Conservation (phyloP, 352 stramenopile genomes). For the Aphanomyces euteiches region DNA sequence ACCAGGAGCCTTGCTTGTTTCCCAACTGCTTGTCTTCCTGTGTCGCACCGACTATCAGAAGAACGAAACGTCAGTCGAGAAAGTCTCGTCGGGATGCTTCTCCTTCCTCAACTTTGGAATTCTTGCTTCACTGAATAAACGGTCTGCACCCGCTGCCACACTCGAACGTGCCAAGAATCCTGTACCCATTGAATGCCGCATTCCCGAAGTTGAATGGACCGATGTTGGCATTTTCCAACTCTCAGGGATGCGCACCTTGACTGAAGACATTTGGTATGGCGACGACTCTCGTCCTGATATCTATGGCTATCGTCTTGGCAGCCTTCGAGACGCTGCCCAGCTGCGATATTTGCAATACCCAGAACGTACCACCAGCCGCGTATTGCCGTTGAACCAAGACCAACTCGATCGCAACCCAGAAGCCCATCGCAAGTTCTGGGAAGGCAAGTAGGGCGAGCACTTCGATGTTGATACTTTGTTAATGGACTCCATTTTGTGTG, state of each 20-base stretch:
- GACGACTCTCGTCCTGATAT: not conserved
- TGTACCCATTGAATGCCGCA: slow-evolving; percentile 18
- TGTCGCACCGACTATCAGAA: slow-evolving; percentile 23
- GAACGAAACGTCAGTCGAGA: slow-evolving; percentile 10
- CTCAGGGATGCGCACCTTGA: slow-evolving; percentile 7
- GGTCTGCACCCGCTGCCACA: not conserved
- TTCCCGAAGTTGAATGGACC: slow-evolving; percentile 18
- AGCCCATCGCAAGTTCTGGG: slow-evolving; percentile 28
- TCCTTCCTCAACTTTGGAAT: slow-evolving; percentile 24
- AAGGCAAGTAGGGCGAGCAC: not conserved
- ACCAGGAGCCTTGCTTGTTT: slow-evolving; percentile 7
- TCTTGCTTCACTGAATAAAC: slow-evolving; percentile 19
- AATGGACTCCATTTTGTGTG: not conserved
- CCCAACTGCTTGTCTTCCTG: slow-evolving; percentile 23
- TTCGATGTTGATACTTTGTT: not conserved
- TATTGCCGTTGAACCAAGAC: slow-evolving; percentile 16
- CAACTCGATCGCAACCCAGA: slow-evolving; percentile 27
- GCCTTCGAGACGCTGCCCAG: slow-evolving; percentile 5
- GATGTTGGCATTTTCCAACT: slow-evolving; percentile 29
- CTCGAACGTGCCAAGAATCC: slow-evolving; percentile 19
- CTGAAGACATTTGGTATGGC: not conserved
- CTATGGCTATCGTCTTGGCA: slow-evolving; percentile 24
- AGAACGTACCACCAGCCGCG: not conserved
- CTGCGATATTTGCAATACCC: slow-evolving; percentile 23
- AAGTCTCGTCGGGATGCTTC: slow-evolving; percentile 21